These are phyloP conservation scores for Strombidium stylifer DNA, from an alignment of 73 alveolate genomes.

Conservation along the genomic window DNA sequence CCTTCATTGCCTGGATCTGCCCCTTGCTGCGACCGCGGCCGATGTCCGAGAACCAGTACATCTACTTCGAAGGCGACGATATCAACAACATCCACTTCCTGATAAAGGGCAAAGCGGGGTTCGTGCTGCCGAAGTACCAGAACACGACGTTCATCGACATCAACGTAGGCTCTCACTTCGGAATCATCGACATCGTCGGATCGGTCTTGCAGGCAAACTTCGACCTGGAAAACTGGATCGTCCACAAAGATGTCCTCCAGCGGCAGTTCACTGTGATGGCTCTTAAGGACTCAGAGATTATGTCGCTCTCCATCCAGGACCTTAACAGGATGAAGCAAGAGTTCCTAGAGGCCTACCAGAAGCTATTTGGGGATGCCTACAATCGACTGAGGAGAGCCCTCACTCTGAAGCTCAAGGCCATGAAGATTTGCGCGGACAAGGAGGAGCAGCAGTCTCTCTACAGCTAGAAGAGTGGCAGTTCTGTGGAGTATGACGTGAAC, in stretches of 20 bases:
- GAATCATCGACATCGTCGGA: slow-evolving; percentile 23
- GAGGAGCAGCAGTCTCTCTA: neutral
- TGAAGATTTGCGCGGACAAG: neutral
- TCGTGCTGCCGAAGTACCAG: slow-evolving; percentile 27
- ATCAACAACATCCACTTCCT: slow-evolving; percentile 31
- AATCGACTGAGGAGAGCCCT: slow-evolving; percentile 12
- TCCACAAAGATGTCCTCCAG: too few relatives aligned
- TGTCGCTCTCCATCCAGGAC: slow-evolving; percentile 7
- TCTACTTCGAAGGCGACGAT: slow-evolving; percentile 29
- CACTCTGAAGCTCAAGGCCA: slow-evolving; percentile 24
- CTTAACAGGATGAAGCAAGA: slow-evolving; percentile 17
- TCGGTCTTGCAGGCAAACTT: neutral
- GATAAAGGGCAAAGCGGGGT: slow-evolving; percentile 37
- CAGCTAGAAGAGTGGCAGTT: neutral
- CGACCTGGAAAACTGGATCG: neutral
- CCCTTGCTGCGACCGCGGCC: slow-evolving; percentile 23
- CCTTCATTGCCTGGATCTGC: slow-evolving; percentile 52
- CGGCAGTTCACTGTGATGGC: slow-evolving; percentile 38
- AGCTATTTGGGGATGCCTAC: slow-evolving; percentile 13
- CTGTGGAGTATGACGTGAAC: neutral
- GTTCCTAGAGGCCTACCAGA: slow-evolving; percentile 14
- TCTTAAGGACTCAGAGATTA: slow-evolving; percentile 12
- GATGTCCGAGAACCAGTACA: slow-evolving; percentile 4
- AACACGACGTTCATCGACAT: slow-evolving; percentile 23
- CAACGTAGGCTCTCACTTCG: slow-evolving; percentile 38